Base-by-base conservation (phyloP, 257 asterid species). In the Galeopsis tetrahit region DNA sequence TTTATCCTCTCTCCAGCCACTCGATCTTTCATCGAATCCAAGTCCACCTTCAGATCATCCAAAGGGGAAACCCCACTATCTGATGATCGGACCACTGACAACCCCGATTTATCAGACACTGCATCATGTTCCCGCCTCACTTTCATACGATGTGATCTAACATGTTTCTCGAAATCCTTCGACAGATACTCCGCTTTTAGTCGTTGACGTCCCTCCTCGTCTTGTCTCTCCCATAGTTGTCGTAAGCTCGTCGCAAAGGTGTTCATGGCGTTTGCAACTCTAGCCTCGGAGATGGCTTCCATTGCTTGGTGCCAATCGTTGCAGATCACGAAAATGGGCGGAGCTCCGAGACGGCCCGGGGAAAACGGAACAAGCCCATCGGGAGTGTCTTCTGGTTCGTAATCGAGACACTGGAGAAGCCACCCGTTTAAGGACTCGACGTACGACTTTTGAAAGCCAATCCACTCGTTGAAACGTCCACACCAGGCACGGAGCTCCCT, bases 261-360 rank as follows among this genome's bases (percentile, higher is more conserved):
- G 31, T 83, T 85, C 97, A 95, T 90, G 58, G 98, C 87, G n/a
- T 82, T 82, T 13, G 92, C 89, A 11, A 95, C 97, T 55, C 82
- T 71, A 57, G 86, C 74, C 49, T 92, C 97, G 6, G 98, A 87
- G 70, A 86, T 68, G 53, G 87, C 78, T 65, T 87, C 88, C 92
- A 92, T 82, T n/a, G 98, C 99, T 79, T 87, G 95, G 36, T 80
- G 75, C 99, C 99, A 95, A 66, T 95, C 99, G 7, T 95, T 82
- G 82, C 93, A 90, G 35, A 91, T 83, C 21, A 95, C 73, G 48
- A 95, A 95, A 15, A 95, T 77, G 55, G 96, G 96, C 44, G 99
- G 99, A 53, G 98, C 97, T 31, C 97, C 96, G 2, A 95, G 84
- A 58, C 82, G 85, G 21, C 96, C 97, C 1, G 99, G 98, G 48